Evolutionary conservation across 2,329 filamentous ascomycete species (phyloP), one percentile per base, ranked within the genome.

Genomic region (Emergomyces pasteurianus): DNA sequence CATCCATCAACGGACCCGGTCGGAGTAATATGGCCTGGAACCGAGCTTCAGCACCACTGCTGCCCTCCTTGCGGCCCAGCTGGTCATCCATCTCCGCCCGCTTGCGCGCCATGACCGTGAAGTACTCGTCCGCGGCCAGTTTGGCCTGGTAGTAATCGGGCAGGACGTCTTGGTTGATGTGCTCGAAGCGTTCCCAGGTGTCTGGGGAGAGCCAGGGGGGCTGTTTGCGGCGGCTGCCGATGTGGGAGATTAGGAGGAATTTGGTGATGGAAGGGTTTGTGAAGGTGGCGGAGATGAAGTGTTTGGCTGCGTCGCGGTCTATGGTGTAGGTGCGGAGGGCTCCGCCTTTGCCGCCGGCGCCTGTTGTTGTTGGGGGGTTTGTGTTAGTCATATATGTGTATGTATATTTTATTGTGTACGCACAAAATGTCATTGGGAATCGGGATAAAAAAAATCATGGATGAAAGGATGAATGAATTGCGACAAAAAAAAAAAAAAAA

Each of bases 281-380:
- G 58, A 79, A 73, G 42, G 79, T 75, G 7, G 80, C 79, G 26
- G 72, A 71, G 57, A 82, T 79, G 71, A 82, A 83, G 62, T 78
- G 72, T 63, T 81, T 81, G 9, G 80, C 80, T n/a, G 81, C 80
- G 63, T 78, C 75, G 64, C 76, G 78, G 68, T 83, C 81, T 61
- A 83, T 75, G 3, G 80, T 79, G 54, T 77, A 75, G 0, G 81
- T 83, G 58, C 78, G 74, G 7, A 71, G 64, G 5, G 77, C 70
- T 1, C 79, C 80, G 56, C 81, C 81, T 71, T 81, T 81, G 31
- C 81, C 81, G 40, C 80, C 81, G 55, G 81, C 81, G 28, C 80
- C 80, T 81, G 61, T 36, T 60, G 10, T 52, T 38, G 16, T 28
- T 52, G 34, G 28, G 7, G 28, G 28, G 23, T 3, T n/a, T 59